Evolutionary conservation across 768 basidiomycete species (phyloP), one percentile per base, ranked within the genome.

Genomic region (Kondoa subrosea): DNA sequence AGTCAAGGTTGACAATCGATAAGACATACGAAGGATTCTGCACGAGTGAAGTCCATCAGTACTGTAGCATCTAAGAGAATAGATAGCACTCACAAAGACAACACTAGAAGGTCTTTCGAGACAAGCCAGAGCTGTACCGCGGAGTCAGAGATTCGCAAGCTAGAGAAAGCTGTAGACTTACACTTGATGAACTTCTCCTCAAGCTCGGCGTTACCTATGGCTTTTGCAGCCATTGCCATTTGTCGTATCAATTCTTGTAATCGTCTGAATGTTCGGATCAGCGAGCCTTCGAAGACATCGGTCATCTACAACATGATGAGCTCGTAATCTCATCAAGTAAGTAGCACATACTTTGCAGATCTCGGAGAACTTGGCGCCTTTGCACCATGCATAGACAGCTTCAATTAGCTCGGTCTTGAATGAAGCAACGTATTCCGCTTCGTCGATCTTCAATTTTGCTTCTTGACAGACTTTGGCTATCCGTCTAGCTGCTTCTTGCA

Each of bases 341-440:
- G 26, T 2, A 30, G 4, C n/a, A 72, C 82, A 32, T 57, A 88
- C 92, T 84, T 95, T 95, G 83, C 89, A 91, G 67, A 96, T 91
- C 29, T 99, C 93, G 0, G 87, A 81, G 78, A 99, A 99, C 30
- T 89, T 89, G 17, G 91, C 89, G 2, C 95, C 95, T n/a, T 89
- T 85, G 79, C 93, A 97, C 95, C 95, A 99, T 70, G 91, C 88
- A 34, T 91, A 82, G 12, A 97, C 95, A 0, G 89, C 89, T 71
- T 97, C 95, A 91, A 97, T 99, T 63, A 99, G 84, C 75, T 96
- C 93, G 25, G 95, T 89, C 78, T 96, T 97, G 85, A 99, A 99
- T 14, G 88, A 90, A 65, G 85, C 82, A 1, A 99, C 89, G 76
- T 99, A 99, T 70, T 93, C 90, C 68, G 95, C 87, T 77, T 97